Evolutionary conservation across 2,329 filamentous ascomycete species (phyloP).

Genomic region (Daldinia sp.): DNA sequence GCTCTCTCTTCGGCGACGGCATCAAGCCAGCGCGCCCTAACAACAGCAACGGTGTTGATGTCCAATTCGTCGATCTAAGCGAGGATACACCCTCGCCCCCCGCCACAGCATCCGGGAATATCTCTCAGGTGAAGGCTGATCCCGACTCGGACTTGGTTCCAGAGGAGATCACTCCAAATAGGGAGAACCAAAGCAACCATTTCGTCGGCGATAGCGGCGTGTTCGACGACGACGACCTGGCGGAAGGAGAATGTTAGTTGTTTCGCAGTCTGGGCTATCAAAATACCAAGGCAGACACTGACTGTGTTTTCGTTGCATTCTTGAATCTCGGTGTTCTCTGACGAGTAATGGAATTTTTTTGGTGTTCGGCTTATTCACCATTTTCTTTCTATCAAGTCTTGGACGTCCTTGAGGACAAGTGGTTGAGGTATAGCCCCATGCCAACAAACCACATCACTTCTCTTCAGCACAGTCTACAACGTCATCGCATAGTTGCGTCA

Average conservation of each 20-base stretch:
- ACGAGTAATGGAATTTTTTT: neutral
- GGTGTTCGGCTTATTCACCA: neutral
- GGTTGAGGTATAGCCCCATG: neutral
- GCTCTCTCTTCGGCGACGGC: slow-evolving; percentile 29
- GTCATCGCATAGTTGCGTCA: neutral
- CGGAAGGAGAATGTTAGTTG: slow-evolving; percentile 48
- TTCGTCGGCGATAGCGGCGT: slow-evolving; percentile 6
- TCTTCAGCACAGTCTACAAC: neutral
- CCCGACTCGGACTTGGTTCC: neutral
- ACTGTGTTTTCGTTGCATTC: no score
- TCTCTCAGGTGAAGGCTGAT: slow-evolving; percentile 28
- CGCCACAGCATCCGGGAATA: slow-evolving; percentile 42
- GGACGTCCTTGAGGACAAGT: neutral
- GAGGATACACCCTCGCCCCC: slow-evolving; percentile 44
- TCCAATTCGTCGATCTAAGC: slow-evolving; percentile 48
- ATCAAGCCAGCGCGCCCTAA: neutral
- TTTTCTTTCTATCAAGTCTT: neutral
- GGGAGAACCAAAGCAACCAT: slow-evolving; percentile 5
- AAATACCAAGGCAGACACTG: neutral
- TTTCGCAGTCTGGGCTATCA: neutral
- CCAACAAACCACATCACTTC: neutral
- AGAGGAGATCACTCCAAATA: neutral
- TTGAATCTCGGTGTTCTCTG: neutral
- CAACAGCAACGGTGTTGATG: slow-evolving; percentile 33
- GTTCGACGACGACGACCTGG: slow-evolving; percentile 37